Percentiles rank a stretch among this genome's conserved stretches.
These are phyloP conservation scores for Acacia concinna DNA, from an alignment of 331 rosid genomes.

Conservation along the genomic window DNA sequence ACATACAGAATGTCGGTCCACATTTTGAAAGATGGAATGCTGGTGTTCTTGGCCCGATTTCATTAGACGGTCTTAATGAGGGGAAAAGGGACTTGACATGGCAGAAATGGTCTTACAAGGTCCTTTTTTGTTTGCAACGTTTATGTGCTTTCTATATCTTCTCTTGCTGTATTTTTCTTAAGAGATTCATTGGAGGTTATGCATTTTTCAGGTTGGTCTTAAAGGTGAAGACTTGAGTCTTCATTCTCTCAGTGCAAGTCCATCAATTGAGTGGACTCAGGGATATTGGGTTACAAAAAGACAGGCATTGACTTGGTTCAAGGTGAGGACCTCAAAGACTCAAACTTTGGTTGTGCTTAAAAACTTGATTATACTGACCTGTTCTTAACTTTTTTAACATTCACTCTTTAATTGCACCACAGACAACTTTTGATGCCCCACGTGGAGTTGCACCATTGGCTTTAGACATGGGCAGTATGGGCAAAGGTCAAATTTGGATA, in stretches of 20 bases:
- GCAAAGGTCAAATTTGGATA: constrained; percentile 92
- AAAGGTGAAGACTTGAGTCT: constrained; percentile 83
- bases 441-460: constrained; percentile 80
- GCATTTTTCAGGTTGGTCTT: constrained; percentile 75
- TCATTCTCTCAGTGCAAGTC: constrained; percentile 77
- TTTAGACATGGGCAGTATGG: constrained; percentile 88
- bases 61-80: constrained; percentile 73
- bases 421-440: constrained; percentile 82
- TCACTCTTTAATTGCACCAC: constrained; percentile 30
- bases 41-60: constrained; percentile 88
- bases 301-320: constrained; percentile 89
- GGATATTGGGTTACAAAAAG: constrained; percentile 44
- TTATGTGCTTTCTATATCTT: constrained; percentile 7
- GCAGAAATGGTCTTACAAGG: constrained; percentile 98
- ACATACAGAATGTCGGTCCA: constrained; percentile 82
- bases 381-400: background rate
- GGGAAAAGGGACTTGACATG: constrained; percentile 88
- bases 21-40: constrained; percentile 93
- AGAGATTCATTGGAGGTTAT: constrained; percentile 30
- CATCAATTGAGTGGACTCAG: constrained; percentile 75
- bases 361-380: background rate
- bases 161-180: constrained; percentile 12
- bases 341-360: constrained; percentile 12
- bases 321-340: constrained; percentile 50
- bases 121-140: constrained; percentile 34